Evolutionary conservation across 192 early-diverging fungal species (phyloP), one percentile per base, ranked within the genome.

Genomic region (Paraglomus brasilianum): DNA sequence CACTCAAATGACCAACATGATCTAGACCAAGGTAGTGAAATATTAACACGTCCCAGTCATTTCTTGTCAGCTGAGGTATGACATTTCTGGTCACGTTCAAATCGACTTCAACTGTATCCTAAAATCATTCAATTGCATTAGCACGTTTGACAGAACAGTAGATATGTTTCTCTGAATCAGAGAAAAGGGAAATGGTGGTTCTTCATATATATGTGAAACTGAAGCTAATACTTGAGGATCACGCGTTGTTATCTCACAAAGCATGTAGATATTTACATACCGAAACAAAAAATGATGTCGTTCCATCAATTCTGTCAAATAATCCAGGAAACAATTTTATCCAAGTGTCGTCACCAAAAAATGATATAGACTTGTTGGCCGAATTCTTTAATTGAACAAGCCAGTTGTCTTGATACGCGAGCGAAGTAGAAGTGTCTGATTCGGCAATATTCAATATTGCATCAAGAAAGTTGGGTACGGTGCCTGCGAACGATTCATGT

Each of bases 291-390:
- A 89, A 88, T 0, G 85, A 87, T 0, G 85, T 83, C 2, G 85
- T 87, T 5, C 85, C 87, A 47, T 91, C 91, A 1, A 80, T 82
- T 56, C 79, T 73, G 39, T 68, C 72, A 40, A 92, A 84, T 30
- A 85, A 68, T 0, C 80, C 76, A 4, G 94, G 94, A 69, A 92
- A 99, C 64, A 99, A 72, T 58, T 84, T 84, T 22, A 87, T 85
- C 97, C 97, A 99, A 0, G 96, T 98, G 63, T 98, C 95, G 74
- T 98, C 96, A 57, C 96, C 96, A 80, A 93, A 89, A 60, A 94
- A 93, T 21, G 86, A 81, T 9, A 92, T 71, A 13, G 83, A 83
- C 48, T 82, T 82, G 5, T 77, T 75, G 30, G 80, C 75, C 2
- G 73, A 61, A 41, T 79, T 38, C 19, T 82, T 78, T 66, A 88